Conservation (phyloP, 2,329 filamentous ascomycete species). For the Daldinia eschscholtzii region DNA sequence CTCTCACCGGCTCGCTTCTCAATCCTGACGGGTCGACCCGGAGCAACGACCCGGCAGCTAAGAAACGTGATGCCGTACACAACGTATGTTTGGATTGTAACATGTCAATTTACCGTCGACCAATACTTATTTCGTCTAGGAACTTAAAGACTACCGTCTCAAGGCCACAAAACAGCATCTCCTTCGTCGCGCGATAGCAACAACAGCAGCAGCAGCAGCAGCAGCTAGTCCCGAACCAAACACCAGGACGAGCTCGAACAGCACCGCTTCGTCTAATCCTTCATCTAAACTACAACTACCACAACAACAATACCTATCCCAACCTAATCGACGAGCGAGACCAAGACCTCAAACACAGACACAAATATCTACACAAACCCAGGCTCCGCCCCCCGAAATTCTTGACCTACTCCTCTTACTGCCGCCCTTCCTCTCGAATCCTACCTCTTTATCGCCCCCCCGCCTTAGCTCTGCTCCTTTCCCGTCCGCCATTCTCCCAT, state of each 20-base stretch:
- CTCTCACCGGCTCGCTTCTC: slow-evolving; percentile 66
- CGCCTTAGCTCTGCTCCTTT: slow-evolving; percentile 60
- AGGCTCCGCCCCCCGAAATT: slow-evolving; percentile 59
- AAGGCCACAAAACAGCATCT: slow-evolving; percentile 64
- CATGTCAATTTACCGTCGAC: slow-evolving; percentile 3
- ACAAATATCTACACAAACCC: slow-evolving; percentile 39
- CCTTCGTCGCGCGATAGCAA: slow-evolving; percentile 62
- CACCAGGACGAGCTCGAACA: slow-evolving; percentile 3
- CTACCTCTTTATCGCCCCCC: slow-evolving; percentile 54
- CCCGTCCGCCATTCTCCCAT: slow-evolving; percentile 62
- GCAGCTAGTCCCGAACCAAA: slow-evolving; percentile 54
- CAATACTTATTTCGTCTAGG: slow-evolving; percentile 52
- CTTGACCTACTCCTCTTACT: slow-evolving; percentile 68
- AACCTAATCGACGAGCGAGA: slow-evolving; percentile 44
- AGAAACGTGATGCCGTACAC: slow-evolving; percentile 63
- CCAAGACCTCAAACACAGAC: slow-evolving; percentile 36
- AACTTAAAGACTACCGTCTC: slow-evolving; percentile 63
- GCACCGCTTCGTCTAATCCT: slow-evolving; percentile 43
- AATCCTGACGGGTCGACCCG: slow-evolving; percentile 70
- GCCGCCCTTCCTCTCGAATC: slow-evolving; percentile 60
- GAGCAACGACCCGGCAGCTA: slow-evolving; percentile 61
- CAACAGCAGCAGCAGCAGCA: slow-evolving; percentile 47
- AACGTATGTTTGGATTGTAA: slow-evolving; percentile 57
- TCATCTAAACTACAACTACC: slow-evolving; percentile 46
- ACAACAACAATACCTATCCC: slow-evolving; percentile 34